These are phyloP conservation scores for Paxillus involutus DNA, from an alignment of 768 basidiomycete species.

Conservation along the genomic window DNA sequence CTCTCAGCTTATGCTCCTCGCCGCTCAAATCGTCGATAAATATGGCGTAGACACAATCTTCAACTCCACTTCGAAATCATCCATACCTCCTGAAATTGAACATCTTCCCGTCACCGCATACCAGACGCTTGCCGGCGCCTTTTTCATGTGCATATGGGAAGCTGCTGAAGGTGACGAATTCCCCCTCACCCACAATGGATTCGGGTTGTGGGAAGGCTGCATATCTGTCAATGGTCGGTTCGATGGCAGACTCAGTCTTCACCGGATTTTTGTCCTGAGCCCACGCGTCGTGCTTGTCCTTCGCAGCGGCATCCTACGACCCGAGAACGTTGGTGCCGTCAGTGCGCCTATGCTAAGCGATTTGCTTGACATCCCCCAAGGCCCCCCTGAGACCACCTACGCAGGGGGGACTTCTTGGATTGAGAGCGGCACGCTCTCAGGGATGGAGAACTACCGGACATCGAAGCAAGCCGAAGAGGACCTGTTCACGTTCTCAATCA, in stretches of 20 bases:
- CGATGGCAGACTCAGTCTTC: conserved; percentile 21
- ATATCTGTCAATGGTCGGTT: neutral
- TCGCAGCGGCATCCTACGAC: conserved; percentile 15
- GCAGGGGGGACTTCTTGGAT: no score
- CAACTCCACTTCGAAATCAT: neutral
- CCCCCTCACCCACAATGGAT: conserved; percentile 30
- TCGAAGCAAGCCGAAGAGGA: conserved; percentile 16
- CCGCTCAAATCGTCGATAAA: neutral
- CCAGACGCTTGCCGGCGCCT: conserved; percentile 24
- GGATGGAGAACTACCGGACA: neutral
- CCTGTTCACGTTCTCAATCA: conserved; percentile 29
- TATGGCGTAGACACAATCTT: neutral
- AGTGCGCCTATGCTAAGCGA: neutral
- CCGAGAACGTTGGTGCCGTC: neutral
- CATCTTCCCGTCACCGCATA: conserved; percentile 25
- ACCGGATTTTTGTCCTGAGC: conserved; percentile 36
- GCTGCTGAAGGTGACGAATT: conserved; percentile 35
- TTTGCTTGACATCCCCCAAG: neutral
- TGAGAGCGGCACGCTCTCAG: neutral
- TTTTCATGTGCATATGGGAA: conserved; percentile 36
- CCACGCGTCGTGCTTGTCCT: conserved; percentile 34
- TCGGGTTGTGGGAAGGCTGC: conserved; percentile 36
- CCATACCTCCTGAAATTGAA: conserved; percentile 10
- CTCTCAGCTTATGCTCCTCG: conserved; percentile 7
- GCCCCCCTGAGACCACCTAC: neutral